These are phyloP conservation scores for Heliamphora pulchella DNA, from an alignment of 179 eudicot species.

Conservation along the genomic window DNA sequence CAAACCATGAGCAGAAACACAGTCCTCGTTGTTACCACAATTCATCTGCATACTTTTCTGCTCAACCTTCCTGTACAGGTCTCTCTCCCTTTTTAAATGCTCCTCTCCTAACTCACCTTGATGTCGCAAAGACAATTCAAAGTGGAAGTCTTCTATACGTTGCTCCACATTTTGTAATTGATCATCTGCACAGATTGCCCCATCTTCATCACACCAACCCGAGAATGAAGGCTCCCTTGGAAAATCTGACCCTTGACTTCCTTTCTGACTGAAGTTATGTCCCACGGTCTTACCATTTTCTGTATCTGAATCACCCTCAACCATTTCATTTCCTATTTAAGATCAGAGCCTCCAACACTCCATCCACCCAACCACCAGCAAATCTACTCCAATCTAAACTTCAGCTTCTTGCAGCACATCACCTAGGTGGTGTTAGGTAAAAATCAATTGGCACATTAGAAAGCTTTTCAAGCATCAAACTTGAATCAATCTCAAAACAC, in stretches of 20 bases:
- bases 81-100: conserved; percentile 11
- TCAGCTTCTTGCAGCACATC: not conserved
- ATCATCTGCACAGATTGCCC: conserved; percentile 7
- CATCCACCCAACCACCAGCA: not conserved
- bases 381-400: not conserved
- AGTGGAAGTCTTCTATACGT: conserved; percentile 21
- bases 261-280: conserved; percentile 9
- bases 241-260: conserved; percentile 13
- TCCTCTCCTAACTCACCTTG: conserved; percentile 8
- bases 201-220: conserved; percentile 34
- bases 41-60: conserved; percentile 19
- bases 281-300: conserved; percentile 20
- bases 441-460: not conserved
- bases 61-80: not conserved
- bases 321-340: conserved; percentile 20
- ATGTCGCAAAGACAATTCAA: conserved; percentile 20
- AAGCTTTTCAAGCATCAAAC: not conserved
- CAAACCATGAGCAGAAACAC: not conserved
- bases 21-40: conserved; percentile 17
- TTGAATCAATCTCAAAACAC: not conserved
- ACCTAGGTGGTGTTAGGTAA: not conserved
- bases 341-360: conserved; percentile 15
- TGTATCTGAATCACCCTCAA: conserved; percentile 16
- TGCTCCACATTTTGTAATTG: conserved; percentile 6
- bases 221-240: conserved; percentile 32